Evolutionary conservation across 2,329 filamentous ascomycete species (phyloP), one percentile per base, ranked within the genome.

Genomic region (Aspergillus sp.): DNA sequence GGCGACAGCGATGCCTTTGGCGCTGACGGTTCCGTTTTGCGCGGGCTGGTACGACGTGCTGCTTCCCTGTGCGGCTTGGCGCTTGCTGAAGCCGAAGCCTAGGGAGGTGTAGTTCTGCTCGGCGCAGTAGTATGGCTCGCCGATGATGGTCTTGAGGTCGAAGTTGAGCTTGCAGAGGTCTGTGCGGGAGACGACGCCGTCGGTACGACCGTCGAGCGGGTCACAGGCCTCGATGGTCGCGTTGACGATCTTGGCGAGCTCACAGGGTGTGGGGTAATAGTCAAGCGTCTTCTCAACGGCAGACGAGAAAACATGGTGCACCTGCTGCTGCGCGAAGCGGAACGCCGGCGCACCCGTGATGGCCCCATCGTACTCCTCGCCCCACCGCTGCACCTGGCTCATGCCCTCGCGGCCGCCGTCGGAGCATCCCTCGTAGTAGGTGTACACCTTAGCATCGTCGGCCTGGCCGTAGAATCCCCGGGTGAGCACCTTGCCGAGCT

Each of bases 341-440:
- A 82, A 81, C 19, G 81, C 81, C 2, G 81, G 81, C 0, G 82
- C 81, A 51, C 81, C 82, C 1, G 74, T 74, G 46, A 81, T 72
- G 9, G 74, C 80, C 25, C 82, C 81, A 56, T 84, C 82, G 60
- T 78, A 83, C 52, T 81, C 77, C 8, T 79, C 80, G 7, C 70
- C 72, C 66, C 78, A 85, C 17, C 82, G 80, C 69, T 86, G 83
- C 1, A 83, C 74, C 69, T 85, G 83, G 59, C 75, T 79, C 79
- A 79, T 80, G n/a, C 81, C 83, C 71, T 85, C 80, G 47, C 83
- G 78, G 0, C 82, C 84, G 22, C 83, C 83, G 55, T 85, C 83
- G 13, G 82, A 85, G 70, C 84, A 86, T 3, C 82, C 83, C 64
- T 84, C 79, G 65, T 82, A 86, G 72, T 85, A 85, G 4, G 82